phyloP scores from a whole-genome alignment of 345 rosid species.

The Citrus inodora region DNA sequence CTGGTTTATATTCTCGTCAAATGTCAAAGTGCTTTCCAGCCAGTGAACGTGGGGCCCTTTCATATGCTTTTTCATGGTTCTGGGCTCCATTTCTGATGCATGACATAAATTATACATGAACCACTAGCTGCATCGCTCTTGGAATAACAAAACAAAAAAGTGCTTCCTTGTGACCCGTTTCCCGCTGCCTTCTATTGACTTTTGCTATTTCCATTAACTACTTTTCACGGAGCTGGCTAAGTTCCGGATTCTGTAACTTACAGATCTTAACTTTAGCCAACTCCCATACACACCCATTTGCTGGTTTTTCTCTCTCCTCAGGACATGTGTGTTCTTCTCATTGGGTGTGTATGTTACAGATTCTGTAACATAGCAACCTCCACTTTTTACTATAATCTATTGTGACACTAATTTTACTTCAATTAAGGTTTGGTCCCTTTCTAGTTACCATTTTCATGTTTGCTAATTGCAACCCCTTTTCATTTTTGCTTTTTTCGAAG shows the following conservation, averaged over 20 bases:
- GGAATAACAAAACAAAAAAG: neutral
- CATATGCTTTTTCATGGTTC: slow-evolving; percentile 14
- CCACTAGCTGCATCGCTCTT: slow-evolving; percentile 7
- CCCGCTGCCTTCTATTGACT: neutral
- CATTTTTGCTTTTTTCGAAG: neutral
- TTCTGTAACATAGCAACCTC: no score
- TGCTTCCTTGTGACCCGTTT: neutral
- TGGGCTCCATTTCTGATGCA: slow-evolving; percentile 25
- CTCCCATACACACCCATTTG: no score
- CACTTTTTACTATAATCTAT: no score
- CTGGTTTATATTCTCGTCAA: slow-evolving; percentile 23
- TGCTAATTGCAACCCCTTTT: neutral
- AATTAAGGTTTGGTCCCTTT: neutral
- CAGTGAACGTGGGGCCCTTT: slow-evolving; percentile 26
- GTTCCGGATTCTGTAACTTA: no score
- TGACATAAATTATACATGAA: slow-evolving; percentile 17
- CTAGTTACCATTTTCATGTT: neutral
- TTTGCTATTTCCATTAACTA: neutral
- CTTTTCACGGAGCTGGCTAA: neutral
- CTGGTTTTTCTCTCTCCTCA: no score
- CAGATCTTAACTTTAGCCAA: no score
- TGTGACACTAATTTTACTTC: neutral
- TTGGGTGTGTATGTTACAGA: no score
- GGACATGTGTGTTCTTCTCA: no score
- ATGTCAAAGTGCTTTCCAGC: slow-evolving; percentile 46